Evolutionary conservation across 148 eudicot genomes (phyloP).

Genomic region (Tetragonia tetragonoides): DNA sequence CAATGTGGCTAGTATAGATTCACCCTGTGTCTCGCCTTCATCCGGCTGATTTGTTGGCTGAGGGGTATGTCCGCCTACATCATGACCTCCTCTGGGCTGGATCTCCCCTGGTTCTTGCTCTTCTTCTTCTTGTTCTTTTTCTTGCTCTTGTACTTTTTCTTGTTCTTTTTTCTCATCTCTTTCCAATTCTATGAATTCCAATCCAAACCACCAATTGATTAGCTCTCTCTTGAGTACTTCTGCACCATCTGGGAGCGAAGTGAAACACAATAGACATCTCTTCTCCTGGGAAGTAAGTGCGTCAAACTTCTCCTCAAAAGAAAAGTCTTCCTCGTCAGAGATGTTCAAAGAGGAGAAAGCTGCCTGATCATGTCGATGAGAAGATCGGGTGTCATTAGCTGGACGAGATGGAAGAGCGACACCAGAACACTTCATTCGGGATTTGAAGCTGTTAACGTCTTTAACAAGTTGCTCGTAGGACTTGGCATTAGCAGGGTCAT

Average conservation of each 20-base stretch:
- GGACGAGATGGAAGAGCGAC: background rate
- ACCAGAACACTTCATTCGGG: background rate
- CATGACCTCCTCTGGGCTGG: no score
- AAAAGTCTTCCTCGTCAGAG: background rate
- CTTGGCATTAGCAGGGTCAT: background rate
- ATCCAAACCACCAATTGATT: conserved; percentile 17
- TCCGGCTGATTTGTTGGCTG: no score
- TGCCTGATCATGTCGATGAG: background rate
- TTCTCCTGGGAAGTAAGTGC: background rate
- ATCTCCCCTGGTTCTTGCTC: no score
- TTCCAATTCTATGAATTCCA: background rate
- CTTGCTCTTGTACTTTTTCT: background rate
- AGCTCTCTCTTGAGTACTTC: conserved; percentile 9
- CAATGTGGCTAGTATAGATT: background rate
- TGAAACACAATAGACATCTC: background rate
- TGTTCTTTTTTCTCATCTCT: background rate
- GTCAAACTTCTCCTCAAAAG: background rate
- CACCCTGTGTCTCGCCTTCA: background rate
- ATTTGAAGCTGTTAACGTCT: background rate
- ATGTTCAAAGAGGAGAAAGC: background rate
- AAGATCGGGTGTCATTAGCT: background rate
- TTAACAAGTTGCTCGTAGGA: background rate
- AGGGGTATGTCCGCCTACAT: no score
- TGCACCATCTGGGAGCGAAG: background rate
- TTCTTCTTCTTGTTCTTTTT: no score